phyloP scores from a whole-genome alignment of 2,329 filamentous ascomycete species.

The Penicillium brevicompactum region DNA sequence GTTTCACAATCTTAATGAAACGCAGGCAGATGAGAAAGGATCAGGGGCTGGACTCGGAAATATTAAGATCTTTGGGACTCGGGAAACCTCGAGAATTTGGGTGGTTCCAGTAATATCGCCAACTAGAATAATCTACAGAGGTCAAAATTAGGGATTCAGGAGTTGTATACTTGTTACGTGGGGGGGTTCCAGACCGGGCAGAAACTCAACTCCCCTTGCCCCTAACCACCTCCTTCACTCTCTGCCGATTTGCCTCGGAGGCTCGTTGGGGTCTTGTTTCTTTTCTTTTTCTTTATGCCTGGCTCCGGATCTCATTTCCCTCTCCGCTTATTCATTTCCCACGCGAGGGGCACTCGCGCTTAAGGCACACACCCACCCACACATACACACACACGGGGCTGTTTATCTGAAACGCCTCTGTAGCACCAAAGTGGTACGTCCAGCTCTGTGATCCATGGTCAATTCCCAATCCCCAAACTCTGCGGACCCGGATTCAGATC shows the following conservation, averaged over 20 bases:
- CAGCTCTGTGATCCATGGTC: background rate
- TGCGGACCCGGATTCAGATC: background rate
- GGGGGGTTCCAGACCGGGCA: constrained; percentile 6
- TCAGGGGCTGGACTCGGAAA: constrained; percentile 6
- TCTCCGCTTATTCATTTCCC: constrained; percentile 7
- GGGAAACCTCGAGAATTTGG: too few species aligned
- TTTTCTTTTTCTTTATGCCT: background rate
- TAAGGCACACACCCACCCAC: constrained; percentile 26
- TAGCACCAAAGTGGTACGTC: constrained; percentile 17
- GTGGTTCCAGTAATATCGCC: too few species aligned
- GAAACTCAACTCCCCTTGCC: constrained; percentile 16
- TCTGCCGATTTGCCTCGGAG: background rate
- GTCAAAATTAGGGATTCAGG: background rate
- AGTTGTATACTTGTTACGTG: constrained; percentile 4
- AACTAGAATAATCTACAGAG: background rate
- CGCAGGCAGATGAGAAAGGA: background rate
- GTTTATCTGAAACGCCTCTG: constrained; percentile 22
- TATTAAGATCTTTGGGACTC: background rate
- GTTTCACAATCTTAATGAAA: constrained; percentile 18
- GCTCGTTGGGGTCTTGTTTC: constrained; percentile 1
- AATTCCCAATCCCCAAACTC: constrained; percentile 4
- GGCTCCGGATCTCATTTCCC: background rate
- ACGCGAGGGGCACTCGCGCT: constrained; percentile 26
- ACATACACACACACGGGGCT: background rate
- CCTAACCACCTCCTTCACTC: background rate